These are phyloP conservation scores for Pythium sp. DNA, from an alignment of 352 stramenopile species.

Conservation along the genomic window DNA sequence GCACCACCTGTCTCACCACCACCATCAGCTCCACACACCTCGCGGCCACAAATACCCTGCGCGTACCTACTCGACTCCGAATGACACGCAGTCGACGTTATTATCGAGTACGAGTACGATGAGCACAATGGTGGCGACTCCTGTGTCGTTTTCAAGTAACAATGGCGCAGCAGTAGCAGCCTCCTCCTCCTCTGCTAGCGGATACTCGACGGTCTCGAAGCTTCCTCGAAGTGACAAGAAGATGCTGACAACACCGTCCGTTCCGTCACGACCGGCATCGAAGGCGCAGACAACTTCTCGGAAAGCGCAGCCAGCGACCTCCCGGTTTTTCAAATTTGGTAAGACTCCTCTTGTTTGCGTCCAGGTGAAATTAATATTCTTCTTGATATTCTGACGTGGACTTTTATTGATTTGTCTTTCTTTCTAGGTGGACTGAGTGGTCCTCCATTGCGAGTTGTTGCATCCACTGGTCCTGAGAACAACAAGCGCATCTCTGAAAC, in stretches of 20 bases:
- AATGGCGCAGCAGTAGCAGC: slow-evolving; percentile 4
- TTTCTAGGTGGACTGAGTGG: slow-evolving; percentile 12
- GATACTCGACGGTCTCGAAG: slow-evolving; percentile 50
- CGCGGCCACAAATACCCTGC: slow-evolving; percentile 16
- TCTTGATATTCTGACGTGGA: neutral
- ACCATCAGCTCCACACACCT: slow-evolving; percentile 28
- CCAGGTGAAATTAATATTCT: no score
- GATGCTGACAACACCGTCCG: slow-evolving; percentile 46
- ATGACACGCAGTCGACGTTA: slow-evolving; percentile 15
- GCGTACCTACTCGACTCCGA: slow-evolving; percentile 15
- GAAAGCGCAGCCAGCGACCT: slow-evolving; percentile 31
- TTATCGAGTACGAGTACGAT: slow-evolving; percentile 11
- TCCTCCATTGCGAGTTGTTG: slow-evolving; percentile 49
- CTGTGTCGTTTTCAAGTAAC: slow-evolving; percentile 7
- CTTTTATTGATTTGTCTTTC: neutral
- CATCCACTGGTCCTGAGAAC: slow-evolving; percentile 22
- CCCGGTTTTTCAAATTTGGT: slow-evolving; percentile 46
- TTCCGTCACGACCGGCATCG: slow-evolving; percentile 29
- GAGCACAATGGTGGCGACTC: slow-evolving; percentile 20
- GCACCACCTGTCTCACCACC: slow-evolving; percentile 17
- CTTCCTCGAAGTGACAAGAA: slow-evolving; percentile 22
- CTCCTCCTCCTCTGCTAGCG: slow-evolving; percentile 26
- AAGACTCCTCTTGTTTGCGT: neutral
- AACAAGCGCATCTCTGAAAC: slow-evolving; percentile 25
- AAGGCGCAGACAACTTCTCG: slow-evolving; percentile 57